Conservation (phyloP, 257 asterid genomes). For the Perilla frutescens region DNA sequence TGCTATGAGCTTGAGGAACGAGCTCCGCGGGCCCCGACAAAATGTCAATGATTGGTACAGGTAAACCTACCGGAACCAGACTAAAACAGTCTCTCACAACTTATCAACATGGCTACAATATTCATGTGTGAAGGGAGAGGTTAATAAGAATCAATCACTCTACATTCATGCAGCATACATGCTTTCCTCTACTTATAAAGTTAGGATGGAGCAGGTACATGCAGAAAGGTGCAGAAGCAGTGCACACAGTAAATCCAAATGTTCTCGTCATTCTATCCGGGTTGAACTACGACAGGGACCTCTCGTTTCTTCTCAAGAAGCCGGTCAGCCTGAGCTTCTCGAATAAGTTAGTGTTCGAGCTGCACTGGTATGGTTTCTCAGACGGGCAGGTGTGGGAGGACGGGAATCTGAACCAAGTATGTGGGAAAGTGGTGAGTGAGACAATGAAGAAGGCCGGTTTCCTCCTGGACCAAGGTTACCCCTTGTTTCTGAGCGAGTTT, state of each 20-base stretch:
- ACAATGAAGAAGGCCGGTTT: conserved; percentile 57
- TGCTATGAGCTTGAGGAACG: conserved; percentile 93
- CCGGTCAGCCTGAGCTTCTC: conserved; percentile 62
- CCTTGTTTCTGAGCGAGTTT: conserved; percentile 86
- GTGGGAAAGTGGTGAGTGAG: conserved; percentile 61
- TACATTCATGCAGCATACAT: no score
- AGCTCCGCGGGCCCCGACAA: conserved; percentile 81
- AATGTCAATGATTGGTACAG: conserved; percentile 86
- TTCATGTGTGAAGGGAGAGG: no score
- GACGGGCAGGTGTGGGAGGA: conserved; percentile 71
- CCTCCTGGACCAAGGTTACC: conserved; percentile 84
- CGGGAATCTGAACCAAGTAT: conserved; percentile 78
- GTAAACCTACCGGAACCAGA: conserved; percentile 34
- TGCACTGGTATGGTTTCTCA: conserved; percentile 88
- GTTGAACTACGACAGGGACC: conserved; percentile 66
- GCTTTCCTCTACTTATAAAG: neutral
- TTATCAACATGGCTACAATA: no score
- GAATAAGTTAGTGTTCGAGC: conserved; percentile 70
- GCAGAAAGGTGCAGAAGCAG: conserved; percentile 91
- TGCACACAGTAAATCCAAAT: conserved; percentile 81
- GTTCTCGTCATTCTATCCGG: conserved; percentile 81
- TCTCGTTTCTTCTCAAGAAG: conserved; percentile 57
- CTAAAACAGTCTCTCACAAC: no score
- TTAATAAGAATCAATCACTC: no score
- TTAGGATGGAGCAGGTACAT: conserved; percentile 55